A percentile compares a stretch with the other conserved stretches of the same genome.
These are phyloP conservation scores for Aquanectria penicillioides DNA, from an alignment of 2,329 filamentous ascomycete genomes.

Conservation along the genomic window DNA sequence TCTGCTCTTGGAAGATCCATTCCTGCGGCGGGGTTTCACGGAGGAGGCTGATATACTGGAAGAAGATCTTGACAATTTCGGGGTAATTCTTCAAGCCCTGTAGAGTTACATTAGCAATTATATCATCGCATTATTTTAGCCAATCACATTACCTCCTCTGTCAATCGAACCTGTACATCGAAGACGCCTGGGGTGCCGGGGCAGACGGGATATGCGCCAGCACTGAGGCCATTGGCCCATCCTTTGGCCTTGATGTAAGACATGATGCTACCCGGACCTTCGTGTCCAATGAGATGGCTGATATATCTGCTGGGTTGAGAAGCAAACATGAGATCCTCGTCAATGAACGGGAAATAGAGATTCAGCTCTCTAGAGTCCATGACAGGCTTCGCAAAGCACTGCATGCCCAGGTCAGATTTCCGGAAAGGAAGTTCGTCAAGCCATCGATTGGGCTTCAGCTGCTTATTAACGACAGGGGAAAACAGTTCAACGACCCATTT, in stretches of 20 bases:
- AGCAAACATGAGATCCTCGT: conserved; percentile 83
- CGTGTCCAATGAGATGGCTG: conserved; percentile 89
- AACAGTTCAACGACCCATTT: conserved; percentile 88
- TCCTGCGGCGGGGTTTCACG: conserved; percentile 82
- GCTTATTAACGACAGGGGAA: conserved; percentile 82
- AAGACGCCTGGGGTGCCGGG: conserved; percentile 82
- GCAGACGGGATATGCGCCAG: conserved; percentile 79
- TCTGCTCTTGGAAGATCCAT: conserved; percentile 96
- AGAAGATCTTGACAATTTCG: conserved; percentile 84
- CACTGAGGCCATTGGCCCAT: conserved; percentile 85
- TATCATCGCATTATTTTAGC: not conserved
- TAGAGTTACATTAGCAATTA: conserved; percentile 24
- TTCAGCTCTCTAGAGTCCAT: conserved; percentile 86
- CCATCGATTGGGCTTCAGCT: conserved; percentile 72
- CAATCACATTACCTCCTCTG: conserved; percentile 71
- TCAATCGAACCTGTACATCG: conserved; percentile 81
- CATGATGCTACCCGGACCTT: conserved; percentile 91
- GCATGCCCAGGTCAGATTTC: conserved; percentile 64
- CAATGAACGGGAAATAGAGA: conserved; percentile 84
- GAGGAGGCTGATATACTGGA: conserved; percentile 91
- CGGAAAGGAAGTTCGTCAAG: conserved; percentile 60
- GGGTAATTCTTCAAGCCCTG: conserved; percentile 80
- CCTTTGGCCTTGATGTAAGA: conserved; percentile 90
- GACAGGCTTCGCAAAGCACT: conserved; percentile 89
- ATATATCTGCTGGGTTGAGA: conserved; percentile 87